These are phyloP conservation scores for Zygoascus biomembranicola DNA, from an alignment of 805 yeast species.

Conservation along the genomic window DNA sequence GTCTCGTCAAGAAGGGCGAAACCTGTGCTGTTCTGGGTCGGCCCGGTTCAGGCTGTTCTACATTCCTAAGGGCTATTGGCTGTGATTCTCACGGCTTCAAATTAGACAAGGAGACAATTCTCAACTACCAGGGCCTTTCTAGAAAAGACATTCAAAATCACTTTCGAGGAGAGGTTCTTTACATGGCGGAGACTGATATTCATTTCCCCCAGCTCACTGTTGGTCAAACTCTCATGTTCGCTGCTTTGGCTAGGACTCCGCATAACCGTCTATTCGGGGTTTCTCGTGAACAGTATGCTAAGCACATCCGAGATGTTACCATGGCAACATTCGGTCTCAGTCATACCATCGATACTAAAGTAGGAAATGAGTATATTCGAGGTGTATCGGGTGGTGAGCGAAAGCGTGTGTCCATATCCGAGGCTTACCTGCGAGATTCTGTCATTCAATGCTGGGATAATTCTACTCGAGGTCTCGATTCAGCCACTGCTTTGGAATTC, in stretches of 20 bases:
- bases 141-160: conserved; percentile 51
- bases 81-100: conserved; percentile 44
- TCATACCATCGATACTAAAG: conserved; percentile 52
- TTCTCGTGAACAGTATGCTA: conserved; percentile 41
- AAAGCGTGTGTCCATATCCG: conserved; percentile 77
- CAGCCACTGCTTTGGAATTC: conserved; percentile 76
- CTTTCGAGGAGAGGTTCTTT: conserved; percentile 43
- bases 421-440: conserved; percentile 59
- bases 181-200: conserved; percentile 43
- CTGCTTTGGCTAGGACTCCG: conserved; percentile 64
- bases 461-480: conserved; percentile 78
- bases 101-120: conserved; percentile 41
- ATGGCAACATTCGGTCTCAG: conserved; percentile 51
- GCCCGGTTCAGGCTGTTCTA: conserved; percentile 78
- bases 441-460: conserved; percentile 68
- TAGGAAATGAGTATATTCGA: conserved; percentile 54
- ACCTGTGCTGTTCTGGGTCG: conserved; percentile 62
- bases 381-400: conserved; percentile 85
- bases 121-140: conserved; percentile 53
- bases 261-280: conserved; percentile 40
- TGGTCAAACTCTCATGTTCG: conserved; percentile 62
- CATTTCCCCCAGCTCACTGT: conserved; percentile 76
- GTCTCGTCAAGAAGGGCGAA: conserved; percentile 51
- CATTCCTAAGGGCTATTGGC: conserved; percentile 56
- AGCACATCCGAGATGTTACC: conserved; percentile 39